phyloP scores from a whole-genome alignment of 257 asterid genomes.

The Nyctanthes arbortristis region DNA sequence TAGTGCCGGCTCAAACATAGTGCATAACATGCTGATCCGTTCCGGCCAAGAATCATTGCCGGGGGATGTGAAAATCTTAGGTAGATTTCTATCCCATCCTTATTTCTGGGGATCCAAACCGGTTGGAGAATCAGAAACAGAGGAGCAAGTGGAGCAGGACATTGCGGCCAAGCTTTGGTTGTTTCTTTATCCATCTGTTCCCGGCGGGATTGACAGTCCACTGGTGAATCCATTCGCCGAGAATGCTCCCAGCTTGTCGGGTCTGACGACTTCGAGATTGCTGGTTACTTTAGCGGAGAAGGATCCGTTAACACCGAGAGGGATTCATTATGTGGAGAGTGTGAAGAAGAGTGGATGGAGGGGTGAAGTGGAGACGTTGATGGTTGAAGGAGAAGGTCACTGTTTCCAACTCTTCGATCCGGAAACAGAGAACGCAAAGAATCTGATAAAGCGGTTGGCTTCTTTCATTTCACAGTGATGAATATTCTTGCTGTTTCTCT shows the following conservation, averaged over 20 bases:
- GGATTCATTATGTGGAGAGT: constrained; percentile 18
- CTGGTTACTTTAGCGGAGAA: constrained; percentile 24
- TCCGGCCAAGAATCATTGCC: constrained; percentile 30
- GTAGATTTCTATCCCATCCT: constrained; percentile 36
- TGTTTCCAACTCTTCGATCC: constrained; percentile 8
- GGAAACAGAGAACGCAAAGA: constrained; percentile 21
- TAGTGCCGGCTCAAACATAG: constrained; percentile 36
- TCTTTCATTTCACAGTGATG: constrained; percentile 16
- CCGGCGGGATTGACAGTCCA: constrained; percentile 23
- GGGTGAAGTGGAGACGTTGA: constrained; percentile 21
- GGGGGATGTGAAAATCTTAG: constrained; percentile 31
- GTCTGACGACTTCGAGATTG: constrained; percentile 19
- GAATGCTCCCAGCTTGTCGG: constrained; percentile 6
- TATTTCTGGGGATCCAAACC: constrained; percentile 32
- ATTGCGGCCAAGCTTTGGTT: background rate
- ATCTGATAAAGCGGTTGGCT: constrained; percentile 18
- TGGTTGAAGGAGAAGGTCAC: constrained; percentile 31
- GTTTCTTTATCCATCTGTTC: background rate
- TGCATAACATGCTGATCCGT: constrained; percentile 24
- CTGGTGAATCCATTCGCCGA: constrained; percentile 28
- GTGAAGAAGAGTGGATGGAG: constrained; percentile 27
- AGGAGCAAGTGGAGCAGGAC: constrained; percentile 10
- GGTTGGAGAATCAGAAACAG: constrained; percentile 23
- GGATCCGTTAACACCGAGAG: constrained; percentile 13
- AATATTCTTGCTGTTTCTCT: no score